Conservation (phyloP, 257 asterid species). For the Ocimum tenuiflorum region DNA sequence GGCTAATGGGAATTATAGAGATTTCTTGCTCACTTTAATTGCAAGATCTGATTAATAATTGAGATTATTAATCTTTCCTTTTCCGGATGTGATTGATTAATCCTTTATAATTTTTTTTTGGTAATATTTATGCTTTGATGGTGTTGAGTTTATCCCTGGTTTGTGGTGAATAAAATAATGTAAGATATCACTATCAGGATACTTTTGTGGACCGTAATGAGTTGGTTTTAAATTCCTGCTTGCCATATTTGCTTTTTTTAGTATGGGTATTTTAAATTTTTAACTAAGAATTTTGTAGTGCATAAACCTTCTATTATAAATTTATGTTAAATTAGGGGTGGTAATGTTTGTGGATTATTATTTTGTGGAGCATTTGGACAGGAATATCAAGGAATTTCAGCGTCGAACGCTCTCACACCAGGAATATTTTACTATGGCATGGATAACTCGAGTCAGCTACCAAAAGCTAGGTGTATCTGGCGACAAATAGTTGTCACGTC, state of each 20-base stretch:
- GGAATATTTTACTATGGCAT: too few species aligned
- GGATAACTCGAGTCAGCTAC: too few species aligned
- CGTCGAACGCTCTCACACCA: too few species aligned
- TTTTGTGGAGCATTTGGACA: too few species aligned
- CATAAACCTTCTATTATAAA: too few species aligned
- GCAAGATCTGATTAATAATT: constrained; percentile 45
- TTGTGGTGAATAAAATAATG: not conserved
- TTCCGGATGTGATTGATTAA: not conserved
- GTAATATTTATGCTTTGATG: not conserved
- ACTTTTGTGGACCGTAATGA: not conserved
- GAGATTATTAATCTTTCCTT: not conserved
- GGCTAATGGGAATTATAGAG: constrained; percentile 69
- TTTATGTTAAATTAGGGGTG: too few species aligned
- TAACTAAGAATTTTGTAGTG: too few species aligned
- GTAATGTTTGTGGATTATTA: too few species aligned
- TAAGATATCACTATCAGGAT: not conserved
- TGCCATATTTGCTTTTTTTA: not conserved
- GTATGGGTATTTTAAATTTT: too few species aligned
- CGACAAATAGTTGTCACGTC: too few species aligned
- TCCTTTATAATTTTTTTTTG: not conserved
- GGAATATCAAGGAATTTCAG: too few species aligned
- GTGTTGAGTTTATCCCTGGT: not conserved
- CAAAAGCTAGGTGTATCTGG: too few species aligned
- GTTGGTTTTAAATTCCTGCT: not conserved
- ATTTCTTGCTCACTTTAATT: constrained; percentile 61